Evolutionary conservation across 1,139 yeast genomes (phyloP).

Genomic region (Lodderomyces metapsilosis): DNA sequence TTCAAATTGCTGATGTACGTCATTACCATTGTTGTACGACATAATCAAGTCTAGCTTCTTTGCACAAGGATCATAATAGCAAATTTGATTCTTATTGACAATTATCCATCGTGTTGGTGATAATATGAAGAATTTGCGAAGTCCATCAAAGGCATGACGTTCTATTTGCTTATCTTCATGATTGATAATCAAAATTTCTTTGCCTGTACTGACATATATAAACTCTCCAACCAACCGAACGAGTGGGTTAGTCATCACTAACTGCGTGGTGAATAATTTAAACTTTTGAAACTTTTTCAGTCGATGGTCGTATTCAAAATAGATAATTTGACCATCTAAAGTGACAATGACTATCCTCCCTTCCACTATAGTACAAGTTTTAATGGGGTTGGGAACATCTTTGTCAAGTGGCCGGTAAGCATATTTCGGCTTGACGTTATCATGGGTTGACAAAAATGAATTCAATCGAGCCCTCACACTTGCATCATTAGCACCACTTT

Average conservation of each 20-base stretch:
- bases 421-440: not conserved
- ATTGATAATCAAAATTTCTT: not conserved
- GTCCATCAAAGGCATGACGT: not conserved
- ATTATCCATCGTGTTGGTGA: not conserved
- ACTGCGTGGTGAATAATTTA: not conserved
- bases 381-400: not conserved
- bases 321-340: conserved; percentile 4
- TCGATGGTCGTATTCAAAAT: conserved; percentile 1
- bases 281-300: conserved; percentile 4
- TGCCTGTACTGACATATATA: not conserved
- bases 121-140: conserved; percentile 6
- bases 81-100: conserved; percentile 5
- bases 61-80: not conserved
- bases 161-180: not conserved
- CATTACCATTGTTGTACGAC: conserved; percentile 12
- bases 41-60: not conserved
- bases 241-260: not conserved
- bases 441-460: not conserved
- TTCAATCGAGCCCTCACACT: not conserved
- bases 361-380: not conserved
- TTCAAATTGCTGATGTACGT: conserved; percentile 13
- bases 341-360: not conserved
- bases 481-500: not conserved
- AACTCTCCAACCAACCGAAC: not conserved
- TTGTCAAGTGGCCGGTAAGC: not conserved